Base-by-base conservation (phyloP, 495 filamentous ascomycete species). In the Penicilliopsis zonata region DNA sequence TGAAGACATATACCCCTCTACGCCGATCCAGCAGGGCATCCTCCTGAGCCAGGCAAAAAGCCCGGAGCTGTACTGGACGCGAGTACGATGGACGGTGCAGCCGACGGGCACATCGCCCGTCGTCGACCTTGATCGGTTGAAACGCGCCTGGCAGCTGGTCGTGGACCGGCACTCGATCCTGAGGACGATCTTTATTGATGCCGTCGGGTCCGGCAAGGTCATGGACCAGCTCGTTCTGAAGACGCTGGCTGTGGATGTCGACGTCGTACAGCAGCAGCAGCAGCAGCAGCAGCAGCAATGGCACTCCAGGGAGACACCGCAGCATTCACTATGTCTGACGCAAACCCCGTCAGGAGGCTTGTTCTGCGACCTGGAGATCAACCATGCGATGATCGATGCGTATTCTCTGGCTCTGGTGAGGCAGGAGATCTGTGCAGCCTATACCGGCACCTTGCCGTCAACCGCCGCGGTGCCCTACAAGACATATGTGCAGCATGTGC, bases 1-100 rank as follows among this genome's bases (percentile, higher is more conserved):
- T 5, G 70, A 84, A 45, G 70, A 76, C 33, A 66, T 69, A 13
- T 82, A 81, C 36, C 76, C 76, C 3, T 78, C 71, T 34, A 76
- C 78, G 5, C 68, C 69, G 2, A 74, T 79, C 44, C 80, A 85
- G 40, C 68, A 80, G 40, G 77, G 69, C 21, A 70, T 85, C 13
- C 43, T 83, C 7, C 66, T 80, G 20, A 74, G 72, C 30, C 72
- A 82, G 21, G 44, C 53, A 22, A 65, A 52, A 28, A 40, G 53
- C 16, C 25, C 40, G 7, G 37, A 38, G 5, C 33, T 43, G 33
- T 64, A 59, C 64, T n/a, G n/a, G n/a, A n/a, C n/a, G n/a, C n/a
- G n/a, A n/a, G n/a, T n/a, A n/a, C n/a, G n/a, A n/a, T n/a, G n/a
- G n/a, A n/a, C n/a, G n/a, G n/a, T n/a, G n/a, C n/a, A n/a, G n/a